Percentiles rank a stretch among this genome's conserved stretches.
Conservation (phyloP, 1,284 basidiomycete species). For the Trichosporon coremiiforme region DNA sequence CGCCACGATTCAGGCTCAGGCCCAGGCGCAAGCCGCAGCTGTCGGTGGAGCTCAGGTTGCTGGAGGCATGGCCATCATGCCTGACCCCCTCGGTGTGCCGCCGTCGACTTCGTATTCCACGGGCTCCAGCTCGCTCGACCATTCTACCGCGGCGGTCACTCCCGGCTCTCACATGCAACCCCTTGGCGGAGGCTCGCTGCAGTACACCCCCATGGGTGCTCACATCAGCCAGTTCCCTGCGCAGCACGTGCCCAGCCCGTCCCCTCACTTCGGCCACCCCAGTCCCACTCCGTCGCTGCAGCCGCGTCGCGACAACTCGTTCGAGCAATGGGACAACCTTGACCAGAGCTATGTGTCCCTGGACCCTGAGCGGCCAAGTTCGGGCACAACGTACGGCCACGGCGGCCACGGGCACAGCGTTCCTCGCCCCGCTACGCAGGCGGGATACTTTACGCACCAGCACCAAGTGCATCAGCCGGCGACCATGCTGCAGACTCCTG, state of each 20-base stretch:
- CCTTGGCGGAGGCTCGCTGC: neutral
- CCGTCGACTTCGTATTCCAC: constrained; percentile 5
- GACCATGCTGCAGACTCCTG: neutral
- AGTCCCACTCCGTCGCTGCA: neutral
- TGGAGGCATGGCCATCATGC: constrained; percentile 7
- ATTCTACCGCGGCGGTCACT: neutral
- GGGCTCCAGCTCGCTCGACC: constrained; percentile 5
- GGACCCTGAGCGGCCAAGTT: constrained; percentile 8
- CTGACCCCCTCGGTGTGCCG: neutral
- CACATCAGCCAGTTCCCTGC: constrained; percentile 2
- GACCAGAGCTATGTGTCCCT: constrained; percentile 5
- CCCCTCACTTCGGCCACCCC: neutral
- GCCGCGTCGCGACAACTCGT: constrained; percentile 7
- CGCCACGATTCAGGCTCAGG: neutral
- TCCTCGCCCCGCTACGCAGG: constrained; percentile 1
- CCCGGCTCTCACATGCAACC: constrained; percentile 11
- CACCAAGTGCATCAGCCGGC: neutral
- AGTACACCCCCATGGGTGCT: constrained; percentile 6
- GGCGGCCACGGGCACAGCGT: neutral
- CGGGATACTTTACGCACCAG: constrained; percentile 4
- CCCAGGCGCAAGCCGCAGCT: neutral
- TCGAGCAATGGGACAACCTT: constrained; percentile 8
- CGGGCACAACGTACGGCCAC: neutral
- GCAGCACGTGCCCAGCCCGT: neutral
- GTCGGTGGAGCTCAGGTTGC: neutral